Conservation (phyloP, 352 stramenopile species). For the Globisporangium rhizosaccharum region DNA sequence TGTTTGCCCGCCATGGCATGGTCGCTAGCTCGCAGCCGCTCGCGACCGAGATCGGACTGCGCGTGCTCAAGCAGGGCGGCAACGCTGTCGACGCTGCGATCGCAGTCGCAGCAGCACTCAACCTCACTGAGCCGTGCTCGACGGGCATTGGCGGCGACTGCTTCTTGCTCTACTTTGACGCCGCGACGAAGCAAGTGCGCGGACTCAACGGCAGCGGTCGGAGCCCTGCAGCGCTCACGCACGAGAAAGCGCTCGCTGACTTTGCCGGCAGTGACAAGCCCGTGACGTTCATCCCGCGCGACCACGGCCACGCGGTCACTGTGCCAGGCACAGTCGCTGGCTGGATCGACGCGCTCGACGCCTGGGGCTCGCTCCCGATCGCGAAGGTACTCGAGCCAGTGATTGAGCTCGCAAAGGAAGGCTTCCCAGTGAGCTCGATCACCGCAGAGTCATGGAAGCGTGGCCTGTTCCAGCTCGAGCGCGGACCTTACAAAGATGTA, state of each 20-base stretch:
- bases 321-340: slow-evolving; percentile 91
- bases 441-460: slow-evolving; percentile 84
- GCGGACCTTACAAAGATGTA: slow-evolving; percentile 34
- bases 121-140: slow-evolving; percentile 67
- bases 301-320: slow-evolving; percentile 66
- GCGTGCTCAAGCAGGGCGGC: slow-evolving; percentile 85
- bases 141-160: slow-evolving; percentile 90
- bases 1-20: slow-evolving; percentile 89
- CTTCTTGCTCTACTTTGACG: slow-evolving; percentile 95
- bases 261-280: slow-evolving; percentile 22
- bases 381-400: slow-evolving; percentile 86
- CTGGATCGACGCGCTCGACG: slow-evolving; percentile 89
- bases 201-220: slow-evolving; percentile 92
- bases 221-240: slow-evolving; percentile 73
- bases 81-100: slow-evolving; percentile 94
- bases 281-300: slow-evolving; percentile 33
- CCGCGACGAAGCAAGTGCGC: slow-evolving; percentile 69
- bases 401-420: slow-evolving; percentile 87
- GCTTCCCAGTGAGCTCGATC: slow-evolving; percentile 90
- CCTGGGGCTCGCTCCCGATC: slow-evolving; percentile 83
- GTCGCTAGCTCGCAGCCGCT: slow-evolving; percentile 92
- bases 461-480: slow-evolving; percentile 62
- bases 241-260: slow-evolving; percentile 56
- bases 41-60: slow-evolving; percentile 89
- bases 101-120: slow-evolving; percentile 46